Conservation (phyloP, 2,329 filamentous ascomycete genomes). For the Aspergillus puulaauensis region DNA sequence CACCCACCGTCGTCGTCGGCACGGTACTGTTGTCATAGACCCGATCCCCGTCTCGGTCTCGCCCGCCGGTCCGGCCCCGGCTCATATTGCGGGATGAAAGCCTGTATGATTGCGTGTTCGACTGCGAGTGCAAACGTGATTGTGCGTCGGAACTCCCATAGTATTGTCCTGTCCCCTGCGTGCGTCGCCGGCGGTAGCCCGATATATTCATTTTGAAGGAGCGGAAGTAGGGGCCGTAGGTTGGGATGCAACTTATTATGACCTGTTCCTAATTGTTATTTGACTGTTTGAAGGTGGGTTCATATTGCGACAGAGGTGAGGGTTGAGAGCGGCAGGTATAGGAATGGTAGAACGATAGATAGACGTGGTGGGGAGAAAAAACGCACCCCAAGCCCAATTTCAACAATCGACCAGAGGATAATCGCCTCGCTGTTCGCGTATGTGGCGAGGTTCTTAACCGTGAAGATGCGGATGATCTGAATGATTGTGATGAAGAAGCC, state of each 20-base stretch:
- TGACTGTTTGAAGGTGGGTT: too few relatives aligned
- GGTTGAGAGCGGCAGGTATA: too few relatives aligned
- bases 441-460: slow-evolving; percentile 46
- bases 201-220: slow-evolving; percentile 19
- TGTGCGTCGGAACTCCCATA: neutral
- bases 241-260: slow-evolving; percentile 44
- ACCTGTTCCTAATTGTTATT: slow-evolving; percentile 18
- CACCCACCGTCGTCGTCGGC: neutral
- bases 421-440: slow-evolving; percentile 46
- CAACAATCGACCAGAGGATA: slow-evolving; percentile 50
- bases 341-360: too few relatives aligned
- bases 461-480: slow-evolving; percentile 53
- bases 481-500: slow-evolving; percentile 54
- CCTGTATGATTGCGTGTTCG: neutral
- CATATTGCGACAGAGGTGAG: too few relatives aligned
- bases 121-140: too few relatives aligned
- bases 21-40: neutral
- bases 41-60: neutral
- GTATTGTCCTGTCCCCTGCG: neutral
- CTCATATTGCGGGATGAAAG: neutral
- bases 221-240: slow-evolving; percentile 44
- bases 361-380: too few relatives aligned
- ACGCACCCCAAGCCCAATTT: slow-evolving; percentile 44
- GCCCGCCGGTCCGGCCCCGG: too few relatives aligned
- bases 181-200: slow-evolving; percentile 16